Percentiles rank a stretch among this genome's conserved stretches.
These are phyloP conservation scores for Hypoxylon sp. DNA, from an alignment of 2,329 filamentous ascomycete genomes.

Conservation along the genomic window DNA sequence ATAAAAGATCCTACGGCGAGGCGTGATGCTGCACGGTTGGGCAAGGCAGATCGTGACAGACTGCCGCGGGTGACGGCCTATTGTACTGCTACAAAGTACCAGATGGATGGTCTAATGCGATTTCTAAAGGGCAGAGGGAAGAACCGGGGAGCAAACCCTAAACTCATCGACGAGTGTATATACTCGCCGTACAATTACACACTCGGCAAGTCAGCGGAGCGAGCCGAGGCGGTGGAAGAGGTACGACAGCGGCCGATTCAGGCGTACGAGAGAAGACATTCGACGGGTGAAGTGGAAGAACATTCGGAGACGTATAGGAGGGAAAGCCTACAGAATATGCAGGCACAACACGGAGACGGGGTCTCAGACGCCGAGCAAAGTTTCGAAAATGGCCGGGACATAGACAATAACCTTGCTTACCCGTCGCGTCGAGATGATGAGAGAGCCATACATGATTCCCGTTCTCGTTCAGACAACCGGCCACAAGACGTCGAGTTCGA, in stretches of 20 bases:
- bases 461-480: constrained; percentile 50
- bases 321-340: constrained; percentile 75
- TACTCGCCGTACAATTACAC: constrained; percentile 93
- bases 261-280: constrained; percentile 77
- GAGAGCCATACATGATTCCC: constrained; percentile 55
- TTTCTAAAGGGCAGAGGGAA: constrained; percentile 90
- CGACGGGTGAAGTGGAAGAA: constrained; percentile 80
- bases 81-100: constrained; percentile 92
- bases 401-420: constrained; percentile 56
- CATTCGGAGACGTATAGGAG: constrained; percentile 68
- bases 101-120: constrained; percentile 89
- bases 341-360: constrained; percentile 54
- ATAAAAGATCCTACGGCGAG: constrained; percentile 97
- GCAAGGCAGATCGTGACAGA: constrained; percentile 90
- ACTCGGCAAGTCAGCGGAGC: constrained; percentile 56
- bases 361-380: constrained; percentile 50
- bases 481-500: constrained; percentile 79
- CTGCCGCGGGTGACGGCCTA: constrained; percentile 95
- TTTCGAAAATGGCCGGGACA: constrained; percentile 49
- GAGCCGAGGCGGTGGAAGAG: constrained; percentile 56
- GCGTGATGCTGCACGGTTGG: constrained; percentile 90
- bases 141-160: constrained; percentile 84
- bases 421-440: constrained; percentile 51
- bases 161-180: constrained; percentile 96
- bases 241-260: constrained; percentile 58